Base-by-base conservation (phyloP, 1,284 basidiomycete species). In the Ustilago curta region DNA sequence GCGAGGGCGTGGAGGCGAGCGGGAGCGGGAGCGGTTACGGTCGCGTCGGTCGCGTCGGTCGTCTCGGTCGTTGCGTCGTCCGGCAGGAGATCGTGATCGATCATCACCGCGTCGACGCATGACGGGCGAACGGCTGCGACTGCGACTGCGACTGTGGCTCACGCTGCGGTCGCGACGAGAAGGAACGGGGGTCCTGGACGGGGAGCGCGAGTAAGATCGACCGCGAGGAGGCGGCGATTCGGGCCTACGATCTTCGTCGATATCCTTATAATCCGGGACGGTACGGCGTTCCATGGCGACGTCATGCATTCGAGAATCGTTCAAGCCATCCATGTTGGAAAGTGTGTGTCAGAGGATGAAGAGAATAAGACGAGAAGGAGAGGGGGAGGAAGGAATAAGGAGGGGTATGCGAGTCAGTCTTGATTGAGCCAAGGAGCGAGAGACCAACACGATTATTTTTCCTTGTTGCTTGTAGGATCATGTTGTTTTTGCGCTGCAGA, bases 141-240 rank as follows among this genome's bases (percentile, higher is more conserved):
- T 74, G 35, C 40, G 29, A 25, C 55, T 58, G 27, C 27, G 27
- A 27, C 27, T 58, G n/a, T 59, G 65, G 23, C 35, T 37, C 27
- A 59, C 50, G 11, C 54, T 48, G 50, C 59, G 57, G 25, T 67
- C 70, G 6, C 61, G 60, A 29, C 53, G 64, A 18, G 59, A 57
- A 42, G 72, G 58, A 25, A 70, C 59, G 43, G 67, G 72, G 5
- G 72, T 75, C 32, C 49, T 57, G 48, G 71, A 74, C 35, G 59
- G 71, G 16, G 72, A 75, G 55, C 72, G 67, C 25, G 72, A 70
- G 56, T 66, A 67, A n/a, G 73, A 76, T 39, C 73, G 59, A 16
- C 69, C 68, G 16, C 73, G 67, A 40, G 58, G 53, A 56, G 63
- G 35, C 32, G 56, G 62, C 32, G 59, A 53, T 32, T 60, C 57